phyloP scores from a whole-genome alignment of 495 filamentous ascomycete species.

The Trichoderma gamsii region DNA sequence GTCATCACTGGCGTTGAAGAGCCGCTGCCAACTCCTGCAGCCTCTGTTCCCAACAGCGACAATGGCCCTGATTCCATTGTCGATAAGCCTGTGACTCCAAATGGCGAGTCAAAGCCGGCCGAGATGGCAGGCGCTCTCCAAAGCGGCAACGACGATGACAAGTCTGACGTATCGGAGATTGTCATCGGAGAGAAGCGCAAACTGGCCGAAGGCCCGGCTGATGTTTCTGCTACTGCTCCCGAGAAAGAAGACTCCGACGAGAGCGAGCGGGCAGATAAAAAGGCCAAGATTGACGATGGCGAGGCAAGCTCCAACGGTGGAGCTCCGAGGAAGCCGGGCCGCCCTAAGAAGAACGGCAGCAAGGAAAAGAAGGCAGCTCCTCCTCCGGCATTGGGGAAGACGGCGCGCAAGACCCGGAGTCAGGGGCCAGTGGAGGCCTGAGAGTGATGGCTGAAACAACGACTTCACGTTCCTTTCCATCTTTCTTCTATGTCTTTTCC shows the following conservation, averaged over 20 bases:
- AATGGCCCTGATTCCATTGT: slow-evolving; percentile 14
- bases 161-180: not conserved
- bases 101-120: slow-evolving; percentile 15
- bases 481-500: not conserved
- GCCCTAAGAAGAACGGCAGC: slow-evolving; percentile 28
- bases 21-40: slow-evolving; percentile 4
- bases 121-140: slow-evolving; percentile 22
- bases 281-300: slow-evolving; percentile 29
- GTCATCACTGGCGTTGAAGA: not conserved
- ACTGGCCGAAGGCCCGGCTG: slow-evolving; percentile 4
- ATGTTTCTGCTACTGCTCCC: slow-evolving; percentile 16
- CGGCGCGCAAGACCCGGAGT: slow-evolving; percentile 39
- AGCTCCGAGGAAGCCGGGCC: slow-evolving; percentile 27
- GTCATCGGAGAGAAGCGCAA: not conserved
- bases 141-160: slow-evolving; percentile 1
- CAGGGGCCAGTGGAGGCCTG: slow-evolving; percentile 29
- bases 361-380: slow-evolving; percentile 25
- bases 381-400: slow-evolving; percentile 31
- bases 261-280: slow-evolving; percentile 28
- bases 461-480: not conserved
- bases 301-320: slow-evolving; percentile 15
- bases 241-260: slow-evolving; percentile 21
- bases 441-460: not conserved
- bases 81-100: slow-evolving; percentile 5
- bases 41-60: not conserved